These are phyloP conservation scores for Globisporangium apiculatum DNA, from an alignment of 352 stramenopile genomes.

Conservation along the genomic window DNA sequence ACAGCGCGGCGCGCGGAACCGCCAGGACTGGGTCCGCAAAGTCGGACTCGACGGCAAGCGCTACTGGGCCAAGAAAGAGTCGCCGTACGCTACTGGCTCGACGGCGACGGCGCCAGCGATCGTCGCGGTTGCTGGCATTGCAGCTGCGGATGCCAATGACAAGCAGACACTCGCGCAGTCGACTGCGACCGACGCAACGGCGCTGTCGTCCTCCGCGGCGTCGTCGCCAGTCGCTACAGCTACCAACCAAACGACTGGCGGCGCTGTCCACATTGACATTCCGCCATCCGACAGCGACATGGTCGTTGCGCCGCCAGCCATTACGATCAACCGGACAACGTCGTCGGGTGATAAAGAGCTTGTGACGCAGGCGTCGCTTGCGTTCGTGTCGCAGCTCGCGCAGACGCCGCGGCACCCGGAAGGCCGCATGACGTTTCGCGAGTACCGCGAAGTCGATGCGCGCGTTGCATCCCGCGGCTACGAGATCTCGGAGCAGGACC, in stretches of 20 bases:
- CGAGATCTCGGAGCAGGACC: conserved; percentile 83
- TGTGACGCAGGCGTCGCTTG: conserved; percentile 73
- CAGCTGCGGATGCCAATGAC: background rate
- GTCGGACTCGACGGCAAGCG: conserved; percentile 76
- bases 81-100: conserved; percentile 22
- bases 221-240: background rate
- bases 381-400: conserved; percentile 81
- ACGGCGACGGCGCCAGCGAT: conserved; percentile 1
- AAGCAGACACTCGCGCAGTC: conserved; percentile 15
- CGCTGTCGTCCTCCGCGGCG: conserved; percentile 11
- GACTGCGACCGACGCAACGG: conserved; percentile 9
- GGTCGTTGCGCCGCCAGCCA: conserved; percentile 25
- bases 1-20: conserved; percentile 72
- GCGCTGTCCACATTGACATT: conserved; percentile 32
- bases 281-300: conserved; percentile 31
- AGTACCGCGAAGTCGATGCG: conserved; percentile 83
- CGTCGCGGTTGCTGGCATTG: conserved; percentile 3
- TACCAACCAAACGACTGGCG: background rate
- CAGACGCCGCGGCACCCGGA: conserved; percentile 76
- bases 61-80: conserved; percentile 76
- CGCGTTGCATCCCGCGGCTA: conserved; percentile 79
- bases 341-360: conserved; percentile 46
- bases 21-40: conserved; percentile 80
- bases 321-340: background rate
- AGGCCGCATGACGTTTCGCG: conserved; percentile 84